These are phyloP conservation scores for Sechiopsis laciniata DNA, from an alignment of 306 rosid species.

Conservation along the genomic window DNA sequence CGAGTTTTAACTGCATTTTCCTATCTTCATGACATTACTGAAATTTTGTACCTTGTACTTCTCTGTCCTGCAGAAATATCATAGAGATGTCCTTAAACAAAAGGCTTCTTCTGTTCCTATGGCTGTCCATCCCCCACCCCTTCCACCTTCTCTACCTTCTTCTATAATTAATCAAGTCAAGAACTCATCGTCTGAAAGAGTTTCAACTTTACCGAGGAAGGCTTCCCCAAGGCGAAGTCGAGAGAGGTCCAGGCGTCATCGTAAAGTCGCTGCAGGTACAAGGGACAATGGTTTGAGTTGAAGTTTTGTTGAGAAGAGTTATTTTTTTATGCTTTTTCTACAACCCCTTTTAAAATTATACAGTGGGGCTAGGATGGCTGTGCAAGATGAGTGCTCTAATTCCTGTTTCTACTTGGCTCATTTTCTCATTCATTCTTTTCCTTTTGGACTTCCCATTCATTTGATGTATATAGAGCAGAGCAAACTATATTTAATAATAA, in stretches of 20 bases:
- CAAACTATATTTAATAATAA: constrained; percentile 5
- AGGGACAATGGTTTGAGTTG: constrained; percentile 37
- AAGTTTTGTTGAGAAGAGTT: constrained; percentile 33
- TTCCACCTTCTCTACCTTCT: constrained; percentile 25
- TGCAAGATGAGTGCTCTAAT: constrained; percentile 21
- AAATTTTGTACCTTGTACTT: neutral
- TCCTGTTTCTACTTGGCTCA: constrained; percentile 8
- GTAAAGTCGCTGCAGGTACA: constrained; percentile 51
- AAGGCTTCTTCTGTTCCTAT: constrained; percentile 34
- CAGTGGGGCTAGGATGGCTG: constrained; percentile 9
- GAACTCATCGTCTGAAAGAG: constrained; percentile 26
- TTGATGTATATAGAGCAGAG: constrained; percentile 15
- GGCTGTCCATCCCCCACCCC: constrained; percentile 42
- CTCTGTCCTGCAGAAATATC: constrained; percentile 62
- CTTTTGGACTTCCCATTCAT: constrained; percentile 19
- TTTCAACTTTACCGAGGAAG: constrained; percentile 35
- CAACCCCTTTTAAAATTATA: constrained; percentile 13
- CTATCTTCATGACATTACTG: neutral
- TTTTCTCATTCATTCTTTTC: constrained; percentile 11
- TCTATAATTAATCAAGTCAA: constrained; percentile 21
- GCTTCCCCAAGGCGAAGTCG: constrained; percentile 49
- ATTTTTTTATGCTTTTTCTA: neutral
- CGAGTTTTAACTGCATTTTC: neutral
- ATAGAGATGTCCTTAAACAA: constrained; percentile 45
- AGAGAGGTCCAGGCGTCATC: constrained; percentile 67